Evolutionary conservation across 805 yeast genomes (phyloP), one percentile per base, ranked within the genome.

Genomic region (Maudiozyma saulgeensis): DNA sequence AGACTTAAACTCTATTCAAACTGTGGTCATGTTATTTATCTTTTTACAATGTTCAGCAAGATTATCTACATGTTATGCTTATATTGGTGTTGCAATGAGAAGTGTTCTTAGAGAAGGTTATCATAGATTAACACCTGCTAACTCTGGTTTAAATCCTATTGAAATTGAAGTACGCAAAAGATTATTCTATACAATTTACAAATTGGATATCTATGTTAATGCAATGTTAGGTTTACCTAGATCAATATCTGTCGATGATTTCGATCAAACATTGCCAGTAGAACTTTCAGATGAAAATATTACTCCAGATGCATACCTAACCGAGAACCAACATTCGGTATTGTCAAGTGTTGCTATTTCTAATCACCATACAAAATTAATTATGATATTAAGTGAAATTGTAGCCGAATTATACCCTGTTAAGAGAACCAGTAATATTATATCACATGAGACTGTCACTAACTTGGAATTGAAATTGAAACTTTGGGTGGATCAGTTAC

Each of bases 141-240:
- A 58, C 18, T 57, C 66, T 0, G 59, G 75, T 63, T 50, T 81
- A 73, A 66, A 68, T 74, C 66, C 90, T 0, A 82, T 90, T 46
- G 95, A 85, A 62, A 74, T 83, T 37, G 96, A 90, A 61, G 85
- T 88, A 45, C 74, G 96, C 49, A 90, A 88, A 63, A 74, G 96
- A 53, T 69, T 89, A 28, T 89, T 89, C 63, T 89, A 87, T 81
- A 86, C 96, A 0, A 83, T 90, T 51, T 84, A 86, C 65, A 89
- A 90, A 63, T 78, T 89, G 86, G 96, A 90, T 63, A 81, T 88
- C 39, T 90, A 90, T 62, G 86, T 89, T 50, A 87, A 88, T 64
- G 86, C 96, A 3, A 82, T 89, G 78, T 64, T 90, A 54, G 96
- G 96, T 0, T 70, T 89, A 45, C 97, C 97, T 0, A 74, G 91